Evolutionary conservation across 441 rosid species (phyloP), one percentile per base, ranked within the genome.

Genomic region (Arabidopsis lyrata): DNA sequence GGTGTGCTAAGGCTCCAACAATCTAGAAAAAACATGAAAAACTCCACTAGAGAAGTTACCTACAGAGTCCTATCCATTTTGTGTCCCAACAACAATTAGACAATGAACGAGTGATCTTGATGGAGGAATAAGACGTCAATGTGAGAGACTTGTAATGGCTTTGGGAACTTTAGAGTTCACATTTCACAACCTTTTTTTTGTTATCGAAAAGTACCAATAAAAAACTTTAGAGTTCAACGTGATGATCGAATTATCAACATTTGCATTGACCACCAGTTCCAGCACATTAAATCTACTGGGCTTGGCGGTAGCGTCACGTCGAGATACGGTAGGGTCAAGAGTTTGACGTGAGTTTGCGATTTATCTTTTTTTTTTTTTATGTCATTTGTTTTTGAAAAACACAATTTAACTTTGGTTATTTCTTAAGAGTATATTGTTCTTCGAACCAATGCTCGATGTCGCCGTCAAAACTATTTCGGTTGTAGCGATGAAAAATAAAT

Each of bases 291-390:
- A 27, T n/a, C 20, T 55, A 29, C 7, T 15, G 14, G 34, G 27
- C 44, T 58, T 58, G 45, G 44, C 63, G 63, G 42, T 57, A 36
- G 63, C 47, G 31, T 36, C 63, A 59, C 64, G 64, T 20, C 64
- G 64, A 38, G 47, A 36, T 59, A 38, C 31, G 31, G 5, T 18
- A 11, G n/a, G 45, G 16, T 58, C 31, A 18, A 18, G 16, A 16
- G 45, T 58, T 16, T 58, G 45, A 20, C 44, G 29, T 58, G 14
- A 20, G 20, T 54, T 11, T 57, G 44, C 10, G 18, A 29, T 29
- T 14, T 29, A 12, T 53, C 13, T 31, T 29, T 3, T 3, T 54
- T 29, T 18, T 3, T 49, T 20, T 20, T 4, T 20, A 22, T 50
- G 31, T 36, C 2, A 6, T 35, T 35, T 35, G 38, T 35, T 35